Base-by-base conservation (phyloP, 164 flowering plant species). In the Liquidambar formosana region DNA sequence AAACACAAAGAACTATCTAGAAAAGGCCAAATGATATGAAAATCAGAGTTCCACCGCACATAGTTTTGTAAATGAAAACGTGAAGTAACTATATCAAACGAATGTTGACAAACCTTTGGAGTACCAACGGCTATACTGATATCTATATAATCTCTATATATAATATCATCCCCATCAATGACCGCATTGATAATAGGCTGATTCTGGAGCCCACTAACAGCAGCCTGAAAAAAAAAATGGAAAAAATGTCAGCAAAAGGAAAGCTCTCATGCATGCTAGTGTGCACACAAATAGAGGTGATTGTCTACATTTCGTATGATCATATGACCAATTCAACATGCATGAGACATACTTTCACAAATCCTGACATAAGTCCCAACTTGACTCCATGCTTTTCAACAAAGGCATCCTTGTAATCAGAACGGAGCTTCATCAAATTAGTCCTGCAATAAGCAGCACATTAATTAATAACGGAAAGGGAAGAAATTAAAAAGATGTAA, bases 51-150 rank as follows among this genome's bases (percentile, higher is more conserved):
- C 6, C 41, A 33, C 41, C 41, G 6, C 2, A 33, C 41, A 2
- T 33, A 6, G 41, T 2, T 33, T 33, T 33, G 41, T 33, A 33
- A 33, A 33, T 58, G 28, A 10, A 58, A 61, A 63, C 11, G 51
- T 6, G 14, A 70, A 52, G 44, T 15, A 27, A 26, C 51, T 1
- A 22, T 16, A 60, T 15, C n/a, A 57, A 26, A 45, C 54, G 11
- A 33, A 64, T n/a, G 53, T 0, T 21, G 54, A 75, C 76, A 73
- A n/a, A 89, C 96, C 98, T 93, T 93, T 54, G 96, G 85, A 44
- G 98, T 93, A 38, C 98, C 98, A 70, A 93, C 98, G 64, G 97
- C 98, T 44, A 93, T 89, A 66, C 98, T 93, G 66, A 93, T 88
- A 65, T 93, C 96, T 22, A 89, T 59, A 57, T 93, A 89, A 69